phyloP scores from a whole-genome alignment of 2,329 filamentous ascomycete species.

The Lithohypha guttulata region DNA sequence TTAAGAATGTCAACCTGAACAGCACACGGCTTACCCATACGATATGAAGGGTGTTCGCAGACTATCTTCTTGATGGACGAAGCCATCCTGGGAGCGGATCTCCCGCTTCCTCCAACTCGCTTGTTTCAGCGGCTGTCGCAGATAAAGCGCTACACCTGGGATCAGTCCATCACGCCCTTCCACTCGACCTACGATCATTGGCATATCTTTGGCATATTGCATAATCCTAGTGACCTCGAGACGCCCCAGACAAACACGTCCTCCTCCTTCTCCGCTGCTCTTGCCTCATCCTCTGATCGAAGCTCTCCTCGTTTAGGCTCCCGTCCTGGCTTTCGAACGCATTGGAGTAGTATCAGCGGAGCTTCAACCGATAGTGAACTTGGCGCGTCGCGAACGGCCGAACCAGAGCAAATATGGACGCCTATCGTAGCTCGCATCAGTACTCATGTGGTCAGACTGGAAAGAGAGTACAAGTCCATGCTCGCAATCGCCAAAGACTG shows the following conservation, averaged over 20 bases:
- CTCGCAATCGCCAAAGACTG: slow-evolving; percentile 59
- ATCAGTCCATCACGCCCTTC: slow-evolving; percentile 45
- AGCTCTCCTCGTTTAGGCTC: slow-evolving; percentile 34
- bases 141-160: slow-evolving; percentile 66
- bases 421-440: slow-evolving; percentile 73
- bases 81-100: slow-evolving; percentile 33
- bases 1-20: no score
- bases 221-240: slow-evolving; percentile 41
- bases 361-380: slow-evolving; percentile 35
- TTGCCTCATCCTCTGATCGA: slow-evolving; percentile 33
- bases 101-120: slow-evolving; percentile 50
- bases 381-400: slow-evolving; percentile 28
- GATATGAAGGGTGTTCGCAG: no score
- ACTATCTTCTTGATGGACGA: slow-evolving; percentile 18
- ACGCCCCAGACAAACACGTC: slow-evolving; percentile 38
- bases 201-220: slow-evolving; percentile 52
- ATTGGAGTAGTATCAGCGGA: slow-evolving; percentile 44
- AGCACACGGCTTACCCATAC: no score
- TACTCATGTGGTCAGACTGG: slow-evolving; percentile 68
- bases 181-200: slow-evolving; percentile 75
- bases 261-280: slow-evolving; percentile 27
- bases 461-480: slow-evolving; percentile 76
- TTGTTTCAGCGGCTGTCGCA: slow-evolving; percentile 64
- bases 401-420: slow-evolving; percentile 37
- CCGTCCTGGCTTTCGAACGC: slow-evolving; percentile 31